Evolutionary conservation across 345 rosid species (phyloP).

Genomic region (Populus nigra): DNA sequence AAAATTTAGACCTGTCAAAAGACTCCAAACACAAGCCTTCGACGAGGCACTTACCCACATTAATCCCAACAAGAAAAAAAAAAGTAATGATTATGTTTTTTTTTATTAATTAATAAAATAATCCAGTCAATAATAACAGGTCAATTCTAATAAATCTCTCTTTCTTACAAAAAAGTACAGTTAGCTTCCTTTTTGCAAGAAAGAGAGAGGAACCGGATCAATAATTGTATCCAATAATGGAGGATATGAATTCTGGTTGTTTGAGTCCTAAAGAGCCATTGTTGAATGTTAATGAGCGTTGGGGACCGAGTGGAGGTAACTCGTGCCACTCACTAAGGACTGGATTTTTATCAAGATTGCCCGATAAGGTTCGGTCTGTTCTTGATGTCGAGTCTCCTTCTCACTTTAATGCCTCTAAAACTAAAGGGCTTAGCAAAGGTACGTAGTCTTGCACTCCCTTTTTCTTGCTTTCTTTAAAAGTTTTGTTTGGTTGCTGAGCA

Average conservation of each 20-base stretch:
- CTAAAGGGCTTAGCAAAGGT: conserved; percentile 54
- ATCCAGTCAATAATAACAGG: neutral
- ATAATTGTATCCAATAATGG: conserved; percentile 10
- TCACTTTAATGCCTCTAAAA: conserved; percentile 49
- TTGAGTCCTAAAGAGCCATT: conserved; percentile 32
- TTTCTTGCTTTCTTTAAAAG: neutral
- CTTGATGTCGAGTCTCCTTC: conserved; percentile 55
- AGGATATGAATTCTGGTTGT: conserved; percentile 1
- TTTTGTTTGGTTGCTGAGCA: neutral
- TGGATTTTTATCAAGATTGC: conserved; percentile 58
- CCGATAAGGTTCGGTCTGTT: conserved; percentile 54
- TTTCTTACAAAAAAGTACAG: no score
- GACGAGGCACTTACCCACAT: neutral
- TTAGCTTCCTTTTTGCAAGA: neutral
- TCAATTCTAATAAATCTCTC: neutral
- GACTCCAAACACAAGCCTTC: neutral
- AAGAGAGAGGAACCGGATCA: neutral
- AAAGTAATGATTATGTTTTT: neutral
- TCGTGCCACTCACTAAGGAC: conserved; percentile 41
- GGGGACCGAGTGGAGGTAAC: conserved; percentile 22
- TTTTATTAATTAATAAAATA: neutral
- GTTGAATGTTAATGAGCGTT: conserved; percentile 16
- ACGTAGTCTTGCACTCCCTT: neutral
- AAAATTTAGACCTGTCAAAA: neutral
- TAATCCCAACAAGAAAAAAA: neutral